Base-by-base conservation (phyloP, 768 basidiomycete genomes). In the Dictyophora rubrovolvata region DNA sequence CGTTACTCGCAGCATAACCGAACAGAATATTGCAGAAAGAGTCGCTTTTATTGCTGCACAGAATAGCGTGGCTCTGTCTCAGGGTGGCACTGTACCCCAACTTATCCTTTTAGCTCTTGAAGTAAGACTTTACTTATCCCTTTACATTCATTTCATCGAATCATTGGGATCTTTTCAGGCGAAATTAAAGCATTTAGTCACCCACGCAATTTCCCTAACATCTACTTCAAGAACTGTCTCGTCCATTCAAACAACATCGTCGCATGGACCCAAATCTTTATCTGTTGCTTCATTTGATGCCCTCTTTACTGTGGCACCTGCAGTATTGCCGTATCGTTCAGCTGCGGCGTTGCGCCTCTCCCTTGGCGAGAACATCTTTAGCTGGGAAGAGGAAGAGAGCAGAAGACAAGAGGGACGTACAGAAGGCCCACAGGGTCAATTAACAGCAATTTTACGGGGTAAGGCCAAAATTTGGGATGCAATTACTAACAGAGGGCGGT, bases 21-120 rank as follows among this genome's bases (percentile, higher is more conserved):
- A 85, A 20, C 86, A 89, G 66, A 87, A 90, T 62, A 82, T 92
- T 48, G 78, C 81, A 7, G 89, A 92, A 63, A 79, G 88, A 57
- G 81, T 90, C 61, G 89, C 89, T 65, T 80, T 92, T 35, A 86
- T 89, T 61, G 87, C 83, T 46, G 85, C 87, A 1, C 89, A 92
- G 65, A 83, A 89, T 64, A 84, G 84, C 63, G 70, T 90, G 1
- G 73, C 73, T 2, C 69, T 77, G 17, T 87, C 89, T 0, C 75
- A 80, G 5, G 42, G 42, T 12, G 82, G 82, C 51, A 70, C 75
- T 7, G 89, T 87, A 7, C 75, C 87, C 12, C 75, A 82, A 2
- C 74, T 91, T 1, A 79, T 90, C 77, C 82, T 83, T 69, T 77
- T 89, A 52, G 89, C 89, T 1, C 86, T 84, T 65, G 88, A 92